These are phyloP conservation scores for Isoetes taiwanensis DNA, from an alignment of 75 land plant genomes.

Conservation along the genomic window DNA sequence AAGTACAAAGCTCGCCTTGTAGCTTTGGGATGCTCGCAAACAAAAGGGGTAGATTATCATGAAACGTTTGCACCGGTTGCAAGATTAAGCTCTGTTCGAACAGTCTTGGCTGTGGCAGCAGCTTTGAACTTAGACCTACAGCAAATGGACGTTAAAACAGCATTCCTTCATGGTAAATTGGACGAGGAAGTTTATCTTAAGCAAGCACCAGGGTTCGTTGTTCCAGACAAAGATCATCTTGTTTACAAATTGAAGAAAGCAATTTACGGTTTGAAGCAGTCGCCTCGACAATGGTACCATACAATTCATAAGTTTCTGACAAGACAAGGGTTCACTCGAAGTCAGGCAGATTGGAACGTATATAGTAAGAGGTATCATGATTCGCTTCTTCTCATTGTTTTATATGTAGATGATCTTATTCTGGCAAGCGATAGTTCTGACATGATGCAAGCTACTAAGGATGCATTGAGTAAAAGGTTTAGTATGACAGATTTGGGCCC, in stretches of 20 bases:
- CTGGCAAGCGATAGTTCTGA: background rate
- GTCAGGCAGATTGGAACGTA: background rate
- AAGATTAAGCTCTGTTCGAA: background rate
- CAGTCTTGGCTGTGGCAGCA: background rate
- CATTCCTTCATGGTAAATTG: constrained; percentile 14
- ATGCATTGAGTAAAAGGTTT: background rate
- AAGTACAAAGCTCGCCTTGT: constrained; percentile 15
- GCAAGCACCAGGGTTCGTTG: constrained; percentile 8
- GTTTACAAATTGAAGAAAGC: constrained; percentile 6
- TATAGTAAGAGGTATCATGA: background rate
- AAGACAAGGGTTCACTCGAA: background rate
- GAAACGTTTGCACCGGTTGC: constrained; percentile 12
- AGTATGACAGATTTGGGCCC: background rate
- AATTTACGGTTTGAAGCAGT: constrained; percentile 13
- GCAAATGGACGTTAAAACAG: constrained; percentile 17
- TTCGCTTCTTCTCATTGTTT: background rate
- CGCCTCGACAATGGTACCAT: constrained; percentile 15
- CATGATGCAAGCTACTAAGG: too few relatives aligned
- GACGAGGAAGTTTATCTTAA: constrained; percentile 10
- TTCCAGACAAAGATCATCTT: background rate
- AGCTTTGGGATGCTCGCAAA: constrained; percentile 17
- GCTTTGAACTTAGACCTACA: background rate
- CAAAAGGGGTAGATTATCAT: constrained; percentile 2
- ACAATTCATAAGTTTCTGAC: background rate
- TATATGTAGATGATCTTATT: background rate